Evolutionary conservation across 345 rosid species (phyloP), one percentile per base, ranked within the genome.

Genomic region (Eucalyptus paniculata): DNA sequence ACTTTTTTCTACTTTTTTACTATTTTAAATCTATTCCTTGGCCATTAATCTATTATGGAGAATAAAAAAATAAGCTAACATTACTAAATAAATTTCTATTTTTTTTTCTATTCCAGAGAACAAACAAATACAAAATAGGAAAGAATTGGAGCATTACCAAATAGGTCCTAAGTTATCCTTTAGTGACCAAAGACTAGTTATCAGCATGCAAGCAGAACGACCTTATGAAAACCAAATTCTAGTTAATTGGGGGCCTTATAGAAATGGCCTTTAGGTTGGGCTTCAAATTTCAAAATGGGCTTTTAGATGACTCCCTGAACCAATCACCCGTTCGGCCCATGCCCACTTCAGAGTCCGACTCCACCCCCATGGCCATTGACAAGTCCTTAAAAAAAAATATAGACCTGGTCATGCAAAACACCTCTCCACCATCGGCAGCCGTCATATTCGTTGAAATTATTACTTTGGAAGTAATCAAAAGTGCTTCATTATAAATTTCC

Each of bases 71-170:
- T 7, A 0, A 0, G 9, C 24, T 53, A 0, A 19, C 2, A 19
- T 53, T 19, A 53, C 24, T 53, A 19, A 8, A 53, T 0, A 53
- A 0, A 51, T 51, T 18, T 51, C n/a, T 51, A 0, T 4, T 19
- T 0, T 19, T 19, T 3, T 7, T 3, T 0, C 1, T 53, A 53
- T 53, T 21, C 1, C 2, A 1, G 2, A 53, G 11, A 53, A 19
- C 26, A 53, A 53, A 53, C 0, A 0, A 53, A 21, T 0, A 8
- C 0, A 53, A 53, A 53, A 19, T 53, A 8, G 11, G 58, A 53
- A 53, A 26, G 58, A 2, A 53, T 8, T 21, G 26, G 58, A 53
- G 11, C 2, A 53, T 53, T 53, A 21, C 1, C 58, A 53, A 53
- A 53, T 21, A 8, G 58, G 11, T 53, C 11, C 58, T 21, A 53